Evolutionary conservation across 495 filamentous ascomycete genomes (phyloP).

Genomic region (Trichoderma virens): DNA sequence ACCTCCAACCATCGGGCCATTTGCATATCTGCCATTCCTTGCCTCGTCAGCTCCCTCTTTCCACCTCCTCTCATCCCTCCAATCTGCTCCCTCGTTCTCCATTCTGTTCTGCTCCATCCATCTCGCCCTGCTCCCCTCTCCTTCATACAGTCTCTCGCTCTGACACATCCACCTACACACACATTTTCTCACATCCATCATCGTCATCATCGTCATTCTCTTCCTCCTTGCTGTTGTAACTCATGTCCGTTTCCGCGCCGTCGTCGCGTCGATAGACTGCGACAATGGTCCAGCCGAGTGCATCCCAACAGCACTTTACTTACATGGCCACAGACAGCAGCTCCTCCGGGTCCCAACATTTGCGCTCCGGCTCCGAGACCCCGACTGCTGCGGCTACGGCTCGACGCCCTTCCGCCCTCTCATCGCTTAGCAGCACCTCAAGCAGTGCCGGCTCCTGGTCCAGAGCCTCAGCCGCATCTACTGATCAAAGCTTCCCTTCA

Average conservation of each 20-base stretch:
- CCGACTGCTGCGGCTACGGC: neutral
- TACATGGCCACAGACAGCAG: conserved; percentile 4
- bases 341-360: conserved; percentile 4
- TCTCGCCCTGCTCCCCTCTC: neutral
- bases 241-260: neutral
- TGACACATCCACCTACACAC: no score
- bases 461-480: neutral
- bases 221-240: neutral
- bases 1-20: neutral
- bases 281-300: neutral
- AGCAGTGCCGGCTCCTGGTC: neutral
- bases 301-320: neutral
- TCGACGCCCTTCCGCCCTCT: neutral
- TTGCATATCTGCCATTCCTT: neutral
- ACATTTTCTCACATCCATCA: no score
- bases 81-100: neutral
- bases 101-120: no score
- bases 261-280: neutral
- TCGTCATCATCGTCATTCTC: no score
- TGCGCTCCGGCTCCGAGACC: conserved; percentile 1
- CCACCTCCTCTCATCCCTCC: neutral
- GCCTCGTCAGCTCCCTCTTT: neutral
- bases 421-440: neutral
- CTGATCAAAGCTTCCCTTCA: neutral
- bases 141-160: no score